Conservation (phyloP, 1,284 basidiomycete species). For the Fistulina hepatica region DNA sequence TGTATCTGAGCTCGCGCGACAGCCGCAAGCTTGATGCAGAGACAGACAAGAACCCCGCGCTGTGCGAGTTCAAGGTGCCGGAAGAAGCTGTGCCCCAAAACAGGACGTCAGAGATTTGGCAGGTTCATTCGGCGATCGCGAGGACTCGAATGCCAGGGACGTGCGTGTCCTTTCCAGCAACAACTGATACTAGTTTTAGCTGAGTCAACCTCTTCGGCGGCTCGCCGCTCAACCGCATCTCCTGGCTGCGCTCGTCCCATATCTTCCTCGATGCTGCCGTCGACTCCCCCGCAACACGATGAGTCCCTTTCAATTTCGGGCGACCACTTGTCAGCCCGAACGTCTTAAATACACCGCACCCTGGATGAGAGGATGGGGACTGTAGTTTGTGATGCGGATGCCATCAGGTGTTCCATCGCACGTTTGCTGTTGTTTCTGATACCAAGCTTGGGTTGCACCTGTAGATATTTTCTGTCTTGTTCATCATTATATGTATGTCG, state of each 20-base stretch:
- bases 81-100: too few relatives aligned
- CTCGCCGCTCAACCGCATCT: constrained; percentile 76
- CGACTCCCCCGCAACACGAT: constrained; percentile 46
- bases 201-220: constrained; percentile 69
- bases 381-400: constrained; percentile 61
- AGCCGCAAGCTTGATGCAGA: constrained; percentile 42
- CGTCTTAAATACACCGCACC: constrained; percentile 57
- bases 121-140: too few relatives aligned
- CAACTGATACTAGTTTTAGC: too few relatives aligned
- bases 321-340: constrained; percentile 56
- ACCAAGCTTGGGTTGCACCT: constrained; percentile 1
- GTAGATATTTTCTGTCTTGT: constrained; percentile 41
- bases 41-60: too few relatives aligned
- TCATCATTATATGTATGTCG: constrained; percentile 53
- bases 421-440: not conserved
- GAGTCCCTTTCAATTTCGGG: constrained; percentile 65
- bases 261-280: constrained; percentile 63
- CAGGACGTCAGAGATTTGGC: too few relatives aligned
- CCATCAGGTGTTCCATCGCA: not conserved
- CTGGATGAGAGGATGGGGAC: constrained; percentile 78
- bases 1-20: constrained; percentile 45
- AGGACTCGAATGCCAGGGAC: too few relatives aligned
- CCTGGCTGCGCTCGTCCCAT: constrained; percentile 71
- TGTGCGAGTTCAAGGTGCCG: too few relatives aligned
- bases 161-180: too few relatives aligned